These are phyloP conservation scores for Xylaria flabelliformis DNA, from an alignment of 495 filamentous ascomycete species.

Conservation along the genomic window DNA sequence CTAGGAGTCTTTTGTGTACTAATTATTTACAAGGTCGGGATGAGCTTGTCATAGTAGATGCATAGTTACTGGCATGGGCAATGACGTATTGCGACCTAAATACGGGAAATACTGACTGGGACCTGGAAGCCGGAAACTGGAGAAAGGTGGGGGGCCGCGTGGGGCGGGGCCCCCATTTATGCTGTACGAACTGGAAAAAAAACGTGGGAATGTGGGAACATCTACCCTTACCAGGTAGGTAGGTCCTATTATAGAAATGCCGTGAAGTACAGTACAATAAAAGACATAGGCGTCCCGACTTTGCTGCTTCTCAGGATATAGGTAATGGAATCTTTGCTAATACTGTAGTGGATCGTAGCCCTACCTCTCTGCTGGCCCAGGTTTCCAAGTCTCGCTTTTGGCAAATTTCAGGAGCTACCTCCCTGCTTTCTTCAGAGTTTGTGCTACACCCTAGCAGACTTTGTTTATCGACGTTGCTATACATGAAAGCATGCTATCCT, in stretches of 20 bases:
- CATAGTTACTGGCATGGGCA: neutral
- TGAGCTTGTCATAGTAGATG: too few species aligned
- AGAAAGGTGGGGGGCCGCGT: conserved; percentile 4
- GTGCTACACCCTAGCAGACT: neutral
- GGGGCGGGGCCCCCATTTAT: conserved; percentile 10
- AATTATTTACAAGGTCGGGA: neutral
- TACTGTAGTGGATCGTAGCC: too few species aligned
- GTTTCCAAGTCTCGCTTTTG: neutral
- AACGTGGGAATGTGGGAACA: conserved; percentile 7
- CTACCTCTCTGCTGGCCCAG: too few species aligned
- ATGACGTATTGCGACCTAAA: conserved; percentile 9
- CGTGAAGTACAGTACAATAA: neutral
- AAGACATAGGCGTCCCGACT: neutral
- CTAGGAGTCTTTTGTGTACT: neutral
- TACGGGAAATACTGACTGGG: conserved; percentile 8
- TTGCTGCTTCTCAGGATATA: neutral
- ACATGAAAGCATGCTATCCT: neutral
- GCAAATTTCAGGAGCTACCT: neutral
- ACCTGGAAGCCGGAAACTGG: conserved; percentile 15
- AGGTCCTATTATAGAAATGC: neutral
- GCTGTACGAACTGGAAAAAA: neutral
- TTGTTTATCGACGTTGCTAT: neutral
- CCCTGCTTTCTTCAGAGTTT: neutral
- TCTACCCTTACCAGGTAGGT: too few species aligned
- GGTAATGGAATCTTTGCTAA: too few species aligned